phyloP scores from a whole-genome alignment of 2,329 filamentous ascomycete species.

The Tolypocladium guangdongense region DNA sequence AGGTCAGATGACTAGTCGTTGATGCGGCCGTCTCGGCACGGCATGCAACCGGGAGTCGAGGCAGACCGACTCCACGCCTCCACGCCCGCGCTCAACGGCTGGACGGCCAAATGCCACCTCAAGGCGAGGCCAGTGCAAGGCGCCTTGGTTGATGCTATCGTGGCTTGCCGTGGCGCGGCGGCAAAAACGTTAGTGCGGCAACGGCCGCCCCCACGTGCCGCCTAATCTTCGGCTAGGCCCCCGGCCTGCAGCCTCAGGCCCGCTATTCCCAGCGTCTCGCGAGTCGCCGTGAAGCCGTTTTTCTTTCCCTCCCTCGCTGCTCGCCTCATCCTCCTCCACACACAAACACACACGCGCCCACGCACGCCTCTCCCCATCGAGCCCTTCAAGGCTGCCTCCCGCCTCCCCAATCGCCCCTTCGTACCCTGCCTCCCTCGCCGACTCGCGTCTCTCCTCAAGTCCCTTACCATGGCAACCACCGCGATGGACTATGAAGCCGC shows the following conservation, averaged over 20 bases:
- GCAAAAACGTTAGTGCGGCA: background rate
- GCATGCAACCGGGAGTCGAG: too few species aligned
- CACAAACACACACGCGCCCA: background rate
- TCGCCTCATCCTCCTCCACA: background rate
- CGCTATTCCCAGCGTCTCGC: background rate
- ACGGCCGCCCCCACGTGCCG: background rate
- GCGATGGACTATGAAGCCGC: slow-evolving; percentile 63
- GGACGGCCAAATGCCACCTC: too few species aligned
- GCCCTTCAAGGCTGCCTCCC: background rate
- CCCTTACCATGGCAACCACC: slow-evolving; percentile 44
- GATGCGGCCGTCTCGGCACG: too few species aligned
- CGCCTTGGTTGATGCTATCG: background rate
- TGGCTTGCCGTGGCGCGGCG: background rate
- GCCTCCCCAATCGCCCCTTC: background rate
- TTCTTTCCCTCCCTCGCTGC: background rate
- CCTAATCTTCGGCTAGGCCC: background rate
- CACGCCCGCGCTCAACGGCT: too few species aligned
- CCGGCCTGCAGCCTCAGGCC: background rate
- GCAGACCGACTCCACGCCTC: too few species aligned
- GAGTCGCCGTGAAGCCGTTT: background rate
- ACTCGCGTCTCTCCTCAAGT: background rate
- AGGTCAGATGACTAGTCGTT: background rate
- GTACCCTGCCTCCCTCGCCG: background rate
- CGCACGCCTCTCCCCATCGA: background rate
- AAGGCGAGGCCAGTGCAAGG: background rate